Conservation (phyloP, 306 rosid species). For the Aeschynomene evenia region DNA sequence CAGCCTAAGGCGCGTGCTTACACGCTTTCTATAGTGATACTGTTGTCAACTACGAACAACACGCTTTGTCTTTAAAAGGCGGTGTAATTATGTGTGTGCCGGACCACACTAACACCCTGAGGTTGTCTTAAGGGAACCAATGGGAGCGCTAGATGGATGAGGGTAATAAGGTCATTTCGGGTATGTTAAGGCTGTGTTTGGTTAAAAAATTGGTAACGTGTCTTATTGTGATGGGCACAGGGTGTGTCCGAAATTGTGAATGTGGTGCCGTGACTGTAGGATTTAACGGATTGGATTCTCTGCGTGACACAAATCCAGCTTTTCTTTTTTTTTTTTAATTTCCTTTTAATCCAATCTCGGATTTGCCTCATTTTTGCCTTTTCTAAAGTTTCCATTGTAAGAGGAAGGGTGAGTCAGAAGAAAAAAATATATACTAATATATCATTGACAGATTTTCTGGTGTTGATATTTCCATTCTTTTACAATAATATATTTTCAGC, state of each 20-base stretch:
- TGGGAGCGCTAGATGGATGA: background rate
- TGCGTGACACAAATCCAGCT: slow-evolving; percentile 3
- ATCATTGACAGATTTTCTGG: background rate
- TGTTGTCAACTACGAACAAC: slow-evolving; percentile 12
- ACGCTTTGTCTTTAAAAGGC: background rate
- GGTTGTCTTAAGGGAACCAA: background rate
- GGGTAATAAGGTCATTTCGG: background rate
- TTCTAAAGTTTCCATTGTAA: background rate
- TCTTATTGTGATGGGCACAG: background rate
- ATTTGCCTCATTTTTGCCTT: slow-evolving; percentile 1
- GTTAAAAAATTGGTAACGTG: background rate
- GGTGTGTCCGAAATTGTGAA: background rate
- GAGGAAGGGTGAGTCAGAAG: background rate
- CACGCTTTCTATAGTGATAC: slow-evolving; percentile 23
- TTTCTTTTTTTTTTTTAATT: background rate
- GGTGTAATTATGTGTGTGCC: background rate
- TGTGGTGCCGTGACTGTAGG: slow-evolving; percentile 19
- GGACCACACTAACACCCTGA: background rate
- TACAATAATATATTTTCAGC: background rate
- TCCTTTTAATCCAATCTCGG: background rate
- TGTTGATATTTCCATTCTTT: background rate
- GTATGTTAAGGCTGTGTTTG: background rate
- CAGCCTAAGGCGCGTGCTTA: background rate
- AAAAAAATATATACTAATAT: background rate
- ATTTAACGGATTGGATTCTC: slow-evolving; percentile 19